Evolutionary conservation across 345 rosid genomes (phyloP).

Genomic region (Eucalyptus cloeziana): DNA sequence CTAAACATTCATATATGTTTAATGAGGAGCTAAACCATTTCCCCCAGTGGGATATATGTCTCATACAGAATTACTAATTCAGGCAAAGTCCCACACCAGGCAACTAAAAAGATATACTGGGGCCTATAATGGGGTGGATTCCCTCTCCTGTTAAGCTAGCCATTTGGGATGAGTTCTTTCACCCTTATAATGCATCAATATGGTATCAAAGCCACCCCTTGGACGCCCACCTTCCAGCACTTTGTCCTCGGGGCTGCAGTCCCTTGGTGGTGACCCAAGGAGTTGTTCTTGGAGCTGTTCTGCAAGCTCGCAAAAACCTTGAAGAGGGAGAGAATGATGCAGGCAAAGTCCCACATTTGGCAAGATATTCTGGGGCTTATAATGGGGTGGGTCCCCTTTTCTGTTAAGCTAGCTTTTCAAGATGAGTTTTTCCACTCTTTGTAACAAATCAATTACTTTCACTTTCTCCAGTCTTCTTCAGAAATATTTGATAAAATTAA

Average conservation of each 20-base stretch:
- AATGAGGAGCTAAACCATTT: not conserved
- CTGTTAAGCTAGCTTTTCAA: not conserved
- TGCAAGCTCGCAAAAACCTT: not conserved
- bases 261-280: not conserved
- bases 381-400: not conserved
- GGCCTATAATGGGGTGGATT: not conserved
- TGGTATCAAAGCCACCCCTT: not conserved
- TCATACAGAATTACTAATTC: not conserved
- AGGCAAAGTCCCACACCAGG: not conserved
- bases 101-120: not conserved
- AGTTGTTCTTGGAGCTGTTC: not conserved
- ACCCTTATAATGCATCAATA: not conserved
- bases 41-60: not conserved
- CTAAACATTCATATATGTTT: not conserved
- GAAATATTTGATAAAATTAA: not conserved
- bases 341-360: not conserved
- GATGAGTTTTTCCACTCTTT: not conserved
- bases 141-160: not conserved
- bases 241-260: not conserved
- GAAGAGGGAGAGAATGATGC: not conserved
- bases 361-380: not conserved
- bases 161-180: not conserved
- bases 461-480: not conserved
- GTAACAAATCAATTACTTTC: not conserved
- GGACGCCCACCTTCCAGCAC: not conserved